These are phyloP conservation scores for Hemisphaericaspora nanyangensis DNA, from an alignment of 805 yeast species.

Conservation along the genomic window DNA sequence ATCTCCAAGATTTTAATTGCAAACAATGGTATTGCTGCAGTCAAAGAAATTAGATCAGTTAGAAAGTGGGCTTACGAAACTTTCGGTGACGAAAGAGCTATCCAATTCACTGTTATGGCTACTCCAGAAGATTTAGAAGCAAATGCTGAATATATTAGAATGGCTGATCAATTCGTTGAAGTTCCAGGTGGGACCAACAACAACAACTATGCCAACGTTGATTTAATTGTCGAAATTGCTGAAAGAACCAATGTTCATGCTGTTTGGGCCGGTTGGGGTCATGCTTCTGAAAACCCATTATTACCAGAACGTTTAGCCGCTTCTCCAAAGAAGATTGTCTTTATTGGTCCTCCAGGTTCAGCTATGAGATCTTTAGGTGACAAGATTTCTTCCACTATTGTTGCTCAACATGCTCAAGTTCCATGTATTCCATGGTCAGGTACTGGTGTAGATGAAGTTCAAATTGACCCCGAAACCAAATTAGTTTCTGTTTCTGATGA, in stretches of 20 bases:
- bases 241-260: constrained; percentile 97
- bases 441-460: constrained; percentile 87
- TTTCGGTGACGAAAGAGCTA: constrained; percentile 92
- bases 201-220: constrained; percentile 97
- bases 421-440: constrained; percentile 99
- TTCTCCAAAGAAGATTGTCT: constrained; percentile 85
- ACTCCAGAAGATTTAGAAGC: constrained; percentile 98
- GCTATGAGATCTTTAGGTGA: constrained; percentile 99
- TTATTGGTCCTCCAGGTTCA: constrained; percentile 98
- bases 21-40: constrained; percentile 99
- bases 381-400: constrained; percentile 95
- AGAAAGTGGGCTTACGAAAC: constrained; percentile 99
- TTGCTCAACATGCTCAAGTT: constrained; percentile 96
- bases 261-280: constrained; percentile 99
- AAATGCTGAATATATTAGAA: constrained; percentile 95
- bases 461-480: constrained; percentile 61
- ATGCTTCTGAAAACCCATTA: constrained; percentile 96
- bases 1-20: constrained; percentile 87
- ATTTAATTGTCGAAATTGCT: constrained; percentile 92
- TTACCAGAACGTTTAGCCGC: constrained; percentile 92
- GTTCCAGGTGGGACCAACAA: constrained; percentile 99
- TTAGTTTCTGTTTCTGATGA: constrained; percentile 87
- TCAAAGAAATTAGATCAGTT: constrained; percentile 93
- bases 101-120: constrained; percentile 96
- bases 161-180: constrained; percentile 98